A percentile compares a stretch with the other conserved stretches of the same genome.
phyloP scores from a whole-genome alignment of 495 filamentous ascomycete genomes.

The Neurospora sp. region DNA sequence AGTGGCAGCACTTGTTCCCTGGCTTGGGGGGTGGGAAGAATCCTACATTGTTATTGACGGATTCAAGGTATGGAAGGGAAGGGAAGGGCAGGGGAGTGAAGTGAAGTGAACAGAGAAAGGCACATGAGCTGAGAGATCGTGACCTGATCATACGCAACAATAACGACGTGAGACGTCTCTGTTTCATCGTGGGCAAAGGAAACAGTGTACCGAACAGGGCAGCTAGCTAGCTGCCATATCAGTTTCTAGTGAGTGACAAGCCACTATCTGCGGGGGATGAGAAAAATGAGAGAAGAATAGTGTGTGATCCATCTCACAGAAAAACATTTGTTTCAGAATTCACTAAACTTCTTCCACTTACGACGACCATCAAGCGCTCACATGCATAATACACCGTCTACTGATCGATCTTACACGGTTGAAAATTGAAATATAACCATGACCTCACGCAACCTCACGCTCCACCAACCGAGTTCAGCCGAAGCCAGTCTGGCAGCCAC shows the following conservation, averaged over 20 bases:
- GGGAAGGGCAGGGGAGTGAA: too few relatives aligned
- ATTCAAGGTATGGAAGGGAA: too few relatives aligned
- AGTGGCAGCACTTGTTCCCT: too few relatives aligned
- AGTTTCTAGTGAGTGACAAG: not conserved
- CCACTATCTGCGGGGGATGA: not conserved
- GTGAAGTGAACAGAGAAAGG: too few relatives aligned
- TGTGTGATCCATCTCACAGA: not conserved
- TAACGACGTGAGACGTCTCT: not conserved
- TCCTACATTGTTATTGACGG: not conserved
- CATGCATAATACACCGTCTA: not conserved
- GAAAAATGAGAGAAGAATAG: not conserved
- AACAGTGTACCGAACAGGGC: not conserved
- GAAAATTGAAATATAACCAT: not conserved
- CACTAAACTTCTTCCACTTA: not conserved
- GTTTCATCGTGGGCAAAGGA: not conserved
- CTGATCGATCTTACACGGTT: too few relatives aligned
- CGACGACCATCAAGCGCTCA: not conserved
- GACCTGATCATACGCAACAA: too few relatives aligned
- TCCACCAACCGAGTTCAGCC: not conserved
- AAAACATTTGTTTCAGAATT: not conserved
- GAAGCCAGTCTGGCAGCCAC: not conserved
- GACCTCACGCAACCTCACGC: not conserved
- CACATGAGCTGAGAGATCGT: too few relatives aligned
- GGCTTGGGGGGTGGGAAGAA: not conserved
- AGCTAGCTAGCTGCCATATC: too few relatives aligned